Evolutionary conservation across 345 rosid species (phyloP).

Genomic region (Rubroshorea leprosula): DNA sequence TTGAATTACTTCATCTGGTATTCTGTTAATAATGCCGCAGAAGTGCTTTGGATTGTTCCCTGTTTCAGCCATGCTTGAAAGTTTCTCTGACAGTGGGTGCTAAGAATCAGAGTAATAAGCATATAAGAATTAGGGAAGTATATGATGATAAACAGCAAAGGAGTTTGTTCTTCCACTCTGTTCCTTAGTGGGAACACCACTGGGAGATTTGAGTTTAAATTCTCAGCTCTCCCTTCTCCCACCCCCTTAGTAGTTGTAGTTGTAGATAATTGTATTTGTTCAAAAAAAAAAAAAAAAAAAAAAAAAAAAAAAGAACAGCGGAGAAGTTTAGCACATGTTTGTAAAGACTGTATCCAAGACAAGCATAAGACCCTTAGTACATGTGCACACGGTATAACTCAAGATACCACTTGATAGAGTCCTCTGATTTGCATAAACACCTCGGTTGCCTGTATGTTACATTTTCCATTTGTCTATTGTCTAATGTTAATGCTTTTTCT

Average conservation of each 20-base stretch:
- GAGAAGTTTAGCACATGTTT: neutral
- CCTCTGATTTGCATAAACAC: neutral
- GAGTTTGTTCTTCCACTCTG: conserved; percentile 4
- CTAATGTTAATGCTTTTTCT: neutral
- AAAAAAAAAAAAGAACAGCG: neutral
- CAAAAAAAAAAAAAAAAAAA: no score
- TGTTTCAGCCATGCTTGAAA: conserved; percentile 9
- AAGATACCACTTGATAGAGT: no score
- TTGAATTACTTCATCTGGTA: conserved; percentile 18
- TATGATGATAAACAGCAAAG: no score
- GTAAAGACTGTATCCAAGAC: neutral
- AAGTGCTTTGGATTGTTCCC: neutral
- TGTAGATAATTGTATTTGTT: no score
- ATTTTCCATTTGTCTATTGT: neutral
- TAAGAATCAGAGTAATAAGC: neutral
- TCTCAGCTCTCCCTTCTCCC: neutral
- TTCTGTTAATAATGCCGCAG: neutral
- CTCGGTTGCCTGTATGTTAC: neutral
- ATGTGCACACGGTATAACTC: no score
- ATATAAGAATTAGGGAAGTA: neutral
- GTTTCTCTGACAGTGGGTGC: neutral
- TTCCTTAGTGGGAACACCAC: conserved; percentile 1
- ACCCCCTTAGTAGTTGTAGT: no score
- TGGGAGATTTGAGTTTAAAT: conserved; percentile 8
- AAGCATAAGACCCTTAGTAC: neutral